A percentile compares a stretch with the other conserved stretches of the same genome.
Conservation (phyloP, 768 basidiomycete genomes). For the Leccinum arenicola region DNA sequence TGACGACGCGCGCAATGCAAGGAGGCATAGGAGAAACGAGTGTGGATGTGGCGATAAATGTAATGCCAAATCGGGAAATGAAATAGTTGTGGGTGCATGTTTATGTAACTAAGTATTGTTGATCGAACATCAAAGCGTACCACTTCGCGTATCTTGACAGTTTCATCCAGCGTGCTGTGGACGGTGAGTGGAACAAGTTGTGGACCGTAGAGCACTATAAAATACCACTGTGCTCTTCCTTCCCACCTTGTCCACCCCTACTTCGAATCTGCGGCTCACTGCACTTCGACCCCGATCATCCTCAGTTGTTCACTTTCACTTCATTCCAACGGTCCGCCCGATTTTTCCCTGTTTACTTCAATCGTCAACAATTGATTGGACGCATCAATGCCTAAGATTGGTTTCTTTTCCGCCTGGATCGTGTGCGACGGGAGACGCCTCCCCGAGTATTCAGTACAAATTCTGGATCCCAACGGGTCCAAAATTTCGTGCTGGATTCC, state of each 20-base stretch:
- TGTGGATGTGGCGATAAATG: not conserved
- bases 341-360: not conserved
- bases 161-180: not conserved
- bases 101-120: not conserved
- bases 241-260: not conserved
- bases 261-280: not conserved
- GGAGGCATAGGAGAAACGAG: not conserved
- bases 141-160: not conserved
- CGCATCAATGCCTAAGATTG: slow-evolving; percentile 41
- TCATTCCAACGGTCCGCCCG: not conserved
- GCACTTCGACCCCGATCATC: not conserved
- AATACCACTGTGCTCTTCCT: not conserved
- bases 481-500: slow-evolving; percentile 69
- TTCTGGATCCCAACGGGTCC: slow-evolving; percentile 39
- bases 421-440: slow-evolving; percentile 46
- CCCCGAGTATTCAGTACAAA: slow-evolving; percentile 53
- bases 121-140: slow-evolving; percentile 4
- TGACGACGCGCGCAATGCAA: not conserved
- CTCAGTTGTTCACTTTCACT: not conserved
- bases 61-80: not conserved
- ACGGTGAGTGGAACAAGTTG: not conserved
- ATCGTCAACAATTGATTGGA: not conserved
- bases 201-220: not conserved
- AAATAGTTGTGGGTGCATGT: not conserved
- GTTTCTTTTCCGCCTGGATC: slow-evolving; percentile 72